A percentile compares a stretch with the other conserved stretches of the same genome.
Evolutionary conservation across 2,329 filamentous ascomycete genomes (phyloP).

Genomic region (Talaromyces sp.): DNA sequence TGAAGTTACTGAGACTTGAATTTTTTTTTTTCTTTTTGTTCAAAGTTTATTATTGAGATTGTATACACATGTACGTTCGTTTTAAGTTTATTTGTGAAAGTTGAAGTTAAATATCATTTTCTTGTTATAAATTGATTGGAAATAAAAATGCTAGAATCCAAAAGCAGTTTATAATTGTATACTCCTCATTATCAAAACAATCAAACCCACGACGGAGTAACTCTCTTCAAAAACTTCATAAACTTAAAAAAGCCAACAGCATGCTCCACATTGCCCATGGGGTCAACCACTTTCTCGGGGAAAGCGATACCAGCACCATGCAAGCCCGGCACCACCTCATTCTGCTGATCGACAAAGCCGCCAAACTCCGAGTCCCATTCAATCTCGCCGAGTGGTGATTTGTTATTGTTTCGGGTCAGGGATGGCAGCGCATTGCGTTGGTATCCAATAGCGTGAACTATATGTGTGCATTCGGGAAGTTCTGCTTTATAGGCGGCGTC

Average conservation of each 20-base stretch:
- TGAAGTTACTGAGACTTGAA: background rate
- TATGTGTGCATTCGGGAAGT: constrained; percentile 48
- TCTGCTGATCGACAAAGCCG: constrained; percentile 44
- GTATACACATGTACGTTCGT: background rate
- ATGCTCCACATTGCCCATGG: constrained; percentile 57
- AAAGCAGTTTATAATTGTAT: background rate
- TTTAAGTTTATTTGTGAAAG: background rate
- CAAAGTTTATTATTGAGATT: background rate
- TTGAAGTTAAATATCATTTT: background rate
- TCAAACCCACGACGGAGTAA: constrained; percentile 47
- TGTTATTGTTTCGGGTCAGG: constrained; percentile 34
- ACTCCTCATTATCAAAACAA: background rate
- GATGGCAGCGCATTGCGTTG: constrained; percentile 47
- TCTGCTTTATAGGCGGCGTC: constrained; percentile 45
- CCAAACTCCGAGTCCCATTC: constrained; percentile 24
- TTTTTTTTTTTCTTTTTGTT: background rate
- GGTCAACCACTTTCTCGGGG: constrained; percentile 58
- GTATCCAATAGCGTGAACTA: constrained; percentile 60
- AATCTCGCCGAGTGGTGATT: constrained; percentile 24
- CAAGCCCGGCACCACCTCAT: constrained; percentile 46
- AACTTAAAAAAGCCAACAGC: constrained; percentile 64
- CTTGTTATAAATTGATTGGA: background rate
- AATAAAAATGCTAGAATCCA: background rate
- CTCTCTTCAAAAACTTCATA: constrained; percentile 57
- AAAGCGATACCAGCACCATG: constrained; percentile 62